Evolutionary conservation across 805 yeast species (phyloP), one percentile per base, ranked within the genome.

Genomic region (Wickerhamomyces pijperi): DNA sequence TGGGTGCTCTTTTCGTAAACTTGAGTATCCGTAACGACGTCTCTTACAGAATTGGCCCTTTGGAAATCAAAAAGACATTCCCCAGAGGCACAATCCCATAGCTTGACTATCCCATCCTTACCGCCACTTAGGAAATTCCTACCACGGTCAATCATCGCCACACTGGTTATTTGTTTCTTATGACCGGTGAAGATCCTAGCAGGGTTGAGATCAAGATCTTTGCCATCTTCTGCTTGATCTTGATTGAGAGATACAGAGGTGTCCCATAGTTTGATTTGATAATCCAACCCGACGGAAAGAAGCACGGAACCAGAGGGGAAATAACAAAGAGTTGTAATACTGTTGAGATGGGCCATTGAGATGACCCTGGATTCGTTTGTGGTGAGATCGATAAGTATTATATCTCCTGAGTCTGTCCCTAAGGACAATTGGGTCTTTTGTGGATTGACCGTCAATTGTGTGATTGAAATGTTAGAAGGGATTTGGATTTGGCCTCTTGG

Each of bases 1-100:
- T 29, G 19, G 7, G 6, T 18, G 2, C 38, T 17, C 2, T 31
- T 34, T 1, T 35, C 34, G 12, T 17, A 17, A 2, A 37, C 2
- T 7, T 44, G 32, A 15, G 66, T 37, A 2, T 51, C 44, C 9
- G 62, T 58, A 1, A 66, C 54, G 0, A 63, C 64, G 46, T 69
- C 74, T 3, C 42, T 40, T 2, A 56, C 35, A 16, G 60, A 56
- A 28, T 56, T 60, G 9, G 49, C 52, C 31, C 72, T 60, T 7
- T 48, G 44, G 38, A 74, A 64, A 29, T 61, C 56, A 47, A 67
- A 58, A 4, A 80, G 51, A 8, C 58, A 48, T 16, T 49, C 39
- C 1, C 79, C 85, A 1, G 68, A 50, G 0, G 82, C 78, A 53
- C 85, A 73, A 48, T 82, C 90, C 88, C 87, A 82, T 29, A 84